Percentiles rank a stretch among this genome's conserved stretches.
These are phyloP conservation scores for Reticulascus tulasneorum DNA, from an alignment of 2,329 filamentous ascomycete species.

Conservation along the genomic window DNA sequence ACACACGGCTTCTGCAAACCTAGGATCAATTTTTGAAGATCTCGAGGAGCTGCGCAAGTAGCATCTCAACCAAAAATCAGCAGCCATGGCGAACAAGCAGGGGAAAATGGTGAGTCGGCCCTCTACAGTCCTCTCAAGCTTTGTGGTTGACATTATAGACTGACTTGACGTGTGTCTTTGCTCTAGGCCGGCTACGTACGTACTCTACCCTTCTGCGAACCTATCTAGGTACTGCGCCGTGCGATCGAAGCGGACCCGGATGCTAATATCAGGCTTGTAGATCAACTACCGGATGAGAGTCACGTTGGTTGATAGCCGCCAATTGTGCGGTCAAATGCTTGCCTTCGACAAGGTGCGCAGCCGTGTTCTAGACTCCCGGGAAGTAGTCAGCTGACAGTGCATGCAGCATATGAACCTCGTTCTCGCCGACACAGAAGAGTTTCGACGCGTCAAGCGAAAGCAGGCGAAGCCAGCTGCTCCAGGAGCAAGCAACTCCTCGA, in stretches of 20 bases:
- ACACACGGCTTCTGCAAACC: conserved; percentile 29
- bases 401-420: conserved; percentile 96
- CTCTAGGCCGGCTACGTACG: conserved; percentile 68
- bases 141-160: conserved; percentile 51
- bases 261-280: too few relatives aligned
- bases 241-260: too few relatives aligned
- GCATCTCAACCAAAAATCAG: conserved; percentile 24
- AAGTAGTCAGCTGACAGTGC: conserved; percentile 4
- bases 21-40: conserved; percentile 41
- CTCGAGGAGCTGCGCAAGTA: conserved; percentile 26
- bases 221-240: too few relatives aligned
- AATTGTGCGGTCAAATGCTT: conserved; percentile 97
- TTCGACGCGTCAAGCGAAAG: conserved; percentile 85
- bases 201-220: conserved; percentile 20
- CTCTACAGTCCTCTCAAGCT: conserved; percentile 34
- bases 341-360: conserved; percentile 86
- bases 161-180: conserved; percentile 50
- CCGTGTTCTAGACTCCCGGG: conserved; percentile 3
- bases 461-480: conserved; percentile 67
- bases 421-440: conserved; percentile 97
- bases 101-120: conserved; percentile 90
- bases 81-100: conserved; percentile 82
- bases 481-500: conserved; percentile 54
- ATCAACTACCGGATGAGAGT: conserved; percentile 99
- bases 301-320: conserved; percentile 88